Evolutionary conservation across 306 rosid species (phyloP).

Genomic region (Fragaria vesca): DNA sequence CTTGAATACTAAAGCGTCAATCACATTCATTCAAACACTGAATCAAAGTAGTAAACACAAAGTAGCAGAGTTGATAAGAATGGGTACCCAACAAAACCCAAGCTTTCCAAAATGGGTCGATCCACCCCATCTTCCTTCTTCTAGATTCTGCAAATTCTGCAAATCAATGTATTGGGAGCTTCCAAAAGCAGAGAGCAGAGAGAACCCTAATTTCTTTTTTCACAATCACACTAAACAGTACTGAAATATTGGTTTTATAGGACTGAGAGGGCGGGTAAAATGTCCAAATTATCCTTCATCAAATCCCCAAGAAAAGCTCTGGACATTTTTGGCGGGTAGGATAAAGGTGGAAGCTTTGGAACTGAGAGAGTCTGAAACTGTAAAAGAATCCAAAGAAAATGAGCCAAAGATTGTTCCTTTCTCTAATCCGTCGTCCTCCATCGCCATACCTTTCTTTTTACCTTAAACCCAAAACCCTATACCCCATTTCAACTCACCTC

Average conservation of each 20-base stretch:
- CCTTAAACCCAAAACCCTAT: conserved; percentile 15
- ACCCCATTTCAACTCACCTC: conserved; percentile 9
- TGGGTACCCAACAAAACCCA: not conserved
- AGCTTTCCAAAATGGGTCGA: not conserved
- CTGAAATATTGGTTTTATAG: not conserved
- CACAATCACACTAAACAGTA: not conserved
- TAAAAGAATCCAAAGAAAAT: not conserved
- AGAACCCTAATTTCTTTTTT: not conserved
- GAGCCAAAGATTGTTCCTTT: conserved; percentile 20
- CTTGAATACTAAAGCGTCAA: not conserved
- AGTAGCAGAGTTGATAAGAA: not conserved
- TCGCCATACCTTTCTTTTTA: conserved; percentile 15
- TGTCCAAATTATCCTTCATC: not conserved
- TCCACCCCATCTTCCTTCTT: not conserved
- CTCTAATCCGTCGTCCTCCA: conserved; percentile 12
- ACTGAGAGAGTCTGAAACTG: not conserved
- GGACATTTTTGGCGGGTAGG: not conserved
- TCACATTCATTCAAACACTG: not conserved
- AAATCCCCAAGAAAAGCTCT: not conserved
- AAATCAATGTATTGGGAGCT: not conserved
- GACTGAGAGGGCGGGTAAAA: not conserved
- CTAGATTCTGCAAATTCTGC: not conserved
- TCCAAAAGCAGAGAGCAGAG: not conserved
- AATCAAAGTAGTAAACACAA: not conserved
- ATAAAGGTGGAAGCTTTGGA: no score